These are phyloP conservation scores for Eragrostis curvula DNA, from an alignment of 176 grass and related monocot genomes.

Conservation along the genomic window DNA sequence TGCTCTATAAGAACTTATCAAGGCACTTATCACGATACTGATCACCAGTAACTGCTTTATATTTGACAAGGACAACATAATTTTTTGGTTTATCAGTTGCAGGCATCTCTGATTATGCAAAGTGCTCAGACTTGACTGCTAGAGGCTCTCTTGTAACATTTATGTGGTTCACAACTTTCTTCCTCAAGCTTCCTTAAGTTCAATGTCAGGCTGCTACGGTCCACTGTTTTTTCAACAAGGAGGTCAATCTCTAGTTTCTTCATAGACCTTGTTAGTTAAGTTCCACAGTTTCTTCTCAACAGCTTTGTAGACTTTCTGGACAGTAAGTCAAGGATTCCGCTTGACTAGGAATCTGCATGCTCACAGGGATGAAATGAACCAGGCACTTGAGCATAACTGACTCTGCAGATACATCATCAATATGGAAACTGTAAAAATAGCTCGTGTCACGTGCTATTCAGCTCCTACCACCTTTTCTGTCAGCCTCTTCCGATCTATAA, in stretches of 20 bases:
- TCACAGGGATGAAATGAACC: conserved; percentile 88
- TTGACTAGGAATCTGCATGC: conserved; percentile 81
- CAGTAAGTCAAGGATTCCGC: conserved; percentile 85
- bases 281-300: conserved; percentile 87
- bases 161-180: conserved; percentile 52
- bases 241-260: conserved; percentile 89
- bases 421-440: conserved; percentile 98
- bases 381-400: conserved; percentile 97
- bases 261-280: conserved; percentile 91
- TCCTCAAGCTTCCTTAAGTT: conserved; percentile 49
- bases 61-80: conserved; percentile 55
- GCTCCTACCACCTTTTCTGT: conserved; percentile 80
- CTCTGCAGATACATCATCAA: conserved; percentile 89
- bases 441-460: conserved; percentile 90
- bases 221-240: conserved; percentile 82
- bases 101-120: conserved; percentile 80
- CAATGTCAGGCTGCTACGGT: conserved; percentile 67
- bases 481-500: conserved; percentile 97
- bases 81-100: conserved; percentile 67
- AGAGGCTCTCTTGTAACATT: conserved; percentile 64
- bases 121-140: conserved; percentile 48
- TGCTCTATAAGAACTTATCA: conserved; percentile 81
- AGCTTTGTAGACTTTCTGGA: conserved; percentile 94
- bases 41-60: conserved; percentile 71
- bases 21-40: conserved; percentile 79